A percentile compares a stretch with the other conserved stretches of the same genome.
Conservation (phyloP, 2,329 filamentous ascomycete genomes). For the Pyrenochaeta sp. region DNA sequence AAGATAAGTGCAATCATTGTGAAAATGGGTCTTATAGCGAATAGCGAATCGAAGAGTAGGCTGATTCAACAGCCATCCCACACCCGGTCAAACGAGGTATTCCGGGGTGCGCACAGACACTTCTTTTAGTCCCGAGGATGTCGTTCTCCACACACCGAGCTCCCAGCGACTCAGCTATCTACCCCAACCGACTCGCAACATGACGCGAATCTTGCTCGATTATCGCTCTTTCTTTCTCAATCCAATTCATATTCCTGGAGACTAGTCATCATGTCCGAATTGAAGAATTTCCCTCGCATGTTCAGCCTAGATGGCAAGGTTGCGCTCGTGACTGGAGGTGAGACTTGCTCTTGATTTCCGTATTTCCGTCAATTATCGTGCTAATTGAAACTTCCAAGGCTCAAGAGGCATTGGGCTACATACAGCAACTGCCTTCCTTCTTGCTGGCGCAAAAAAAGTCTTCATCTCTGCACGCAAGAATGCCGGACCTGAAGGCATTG, state of each 20-base stretch:
- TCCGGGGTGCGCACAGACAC: constrained; percentile 26
- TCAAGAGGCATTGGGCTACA: constrained; percentile 51
- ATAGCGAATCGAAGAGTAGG: constrained; percentile 12
- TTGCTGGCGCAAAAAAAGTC: constrained; percentile 50
- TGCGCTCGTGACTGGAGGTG: constrained; percentile 47
- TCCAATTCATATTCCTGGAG: constrained; percentile 1
- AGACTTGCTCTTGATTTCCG: constrained; percentile 1
- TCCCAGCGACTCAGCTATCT: constrained; percentile 19
- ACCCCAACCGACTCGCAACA: constrained; percentile 17
- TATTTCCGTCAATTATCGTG: too few species aligned
- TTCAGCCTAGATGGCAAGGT: constrained; percentile 49
- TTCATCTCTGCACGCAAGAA: constrained; percentile 50
- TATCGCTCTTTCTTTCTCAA: not conserved
- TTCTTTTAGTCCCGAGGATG: constrained; percentile 32
- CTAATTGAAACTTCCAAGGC: constrained; percentile 31
- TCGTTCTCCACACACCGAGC: constrained; percentile 33
- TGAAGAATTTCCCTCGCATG: constrained; percentile 42
- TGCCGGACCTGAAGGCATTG: constrained; percentile 46
- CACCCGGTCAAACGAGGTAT: constrained; percentile 17
- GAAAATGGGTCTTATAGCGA: constrained; percentile 14
- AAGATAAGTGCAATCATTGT: constrained; percentile 9
- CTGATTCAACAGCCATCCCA: constrained; percentile 24
- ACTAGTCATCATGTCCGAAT: constrained; percentile 36
- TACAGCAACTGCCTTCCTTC: constrained; percentile 49
- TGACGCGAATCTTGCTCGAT: constrained; percentile 8